Conservation (phyloP, 2,329 filamentous ascomycete species). For the Fusarium brevicatenulatum region DNA sequence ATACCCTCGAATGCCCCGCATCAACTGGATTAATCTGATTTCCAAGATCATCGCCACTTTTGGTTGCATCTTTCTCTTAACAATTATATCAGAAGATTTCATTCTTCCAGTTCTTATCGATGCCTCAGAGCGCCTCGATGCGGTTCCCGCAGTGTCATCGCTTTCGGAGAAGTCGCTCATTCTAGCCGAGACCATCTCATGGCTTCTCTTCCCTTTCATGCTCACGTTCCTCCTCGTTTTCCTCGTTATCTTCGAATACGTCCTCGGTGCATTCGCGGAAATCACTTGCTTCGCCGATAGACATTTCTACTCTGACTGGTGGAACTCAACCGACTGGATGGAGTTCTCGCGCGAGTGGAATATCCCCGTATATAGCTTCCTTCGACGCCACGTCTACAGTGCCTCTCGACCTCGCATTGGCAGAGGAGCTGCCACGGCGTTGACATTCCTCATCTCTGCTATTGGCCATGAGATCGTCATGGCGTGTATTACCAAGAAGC, state of each 20-base stretch:
- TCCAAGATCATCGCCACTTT: constrained; percentile 91
- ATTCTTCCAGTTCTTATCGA: constrained; percentile 89
- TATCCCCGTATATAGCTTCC: constrained; percentile 95
- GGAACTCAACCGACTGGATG: constrained; percentile 88
- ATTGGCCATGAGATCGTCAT: constrained; percentile 95
- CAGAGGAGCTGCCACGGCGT: constrained; percentile 79
- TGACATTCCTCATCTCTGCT: constrained; percentile 92
- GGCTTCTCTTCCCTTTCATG: constrained; percentile 97
- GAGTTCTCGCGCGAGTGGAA: constrained; percentile 98
- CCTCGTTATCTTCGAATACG: constrained; percentile 97
- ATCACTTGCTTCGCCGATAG: constrained; percentile 93
- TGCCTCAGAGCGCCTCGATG: constrained; percentile 65
- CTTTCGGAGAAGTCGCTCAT: constrained; percentile 78
- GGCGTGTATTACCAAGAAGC: constrained; percentile 97
- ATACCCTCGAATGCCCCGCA: constrained; percentile 82
- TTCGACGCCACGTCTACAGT: constrained; percentile 92
- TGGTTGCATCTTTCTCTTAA: constrained; percentile 95
- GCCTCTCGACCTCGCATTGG: constrained; percentile 82
- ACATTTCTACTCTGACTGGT: constrained; percentile 87
- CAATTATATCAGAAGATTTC: constrained; percentile 91
- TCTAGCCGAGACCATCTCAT: constrained; percentile 87
- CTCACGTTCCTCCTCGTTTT: constrained; percentile 94
- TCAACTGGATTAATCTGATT: constrained; percentile 82
- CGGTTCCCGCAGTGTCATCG: constrained; percentile 50
- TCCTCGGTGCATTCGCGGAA: constrained; percentile 93